Percentiles rank a stretch among this genome's conserved stretches.
Evolutionary conservation across 495 filamentous ascomycete species (phyloP).

Genomic region (Penicillium paradoxum): DNA sequence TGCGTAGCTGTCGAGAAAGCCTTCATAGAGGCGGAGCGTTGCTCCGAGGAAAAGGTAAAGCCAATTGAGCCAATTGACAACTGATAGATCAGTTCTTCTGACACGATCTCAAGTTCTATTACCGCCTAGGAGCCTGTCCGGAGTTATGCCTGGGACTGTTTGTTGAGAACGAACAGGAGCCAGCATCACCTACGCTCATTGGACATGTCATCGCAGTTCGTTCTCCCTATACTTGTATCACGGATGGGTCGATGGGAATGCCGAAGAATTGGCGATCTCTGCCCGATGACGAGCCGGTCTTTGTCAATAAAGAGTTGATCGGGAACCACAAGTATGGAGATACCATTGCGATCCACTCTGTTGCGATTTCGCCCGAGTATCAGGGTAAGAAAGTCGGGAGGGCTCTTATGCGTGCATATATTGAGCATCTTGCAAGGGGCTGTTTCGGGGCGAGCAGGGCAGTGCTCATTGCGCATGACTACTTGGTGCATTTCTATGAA

Average conservation of each 20-base stretch:
- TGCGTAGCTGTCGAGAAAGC: slow-evolving; percentile 19
- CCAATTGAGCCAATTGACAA: neutral
- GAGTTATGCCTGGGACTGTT: slow-evolving; percentile 22
- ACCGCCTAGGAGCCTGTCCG: slow-evolving; percentile 17
- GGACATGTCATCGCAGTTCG: slow-evolving; percentile 20
- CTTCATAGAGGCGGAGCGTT: slow-evolving; percentile 20
- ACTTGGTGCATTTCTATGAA: slow-evolving; percentile 24
- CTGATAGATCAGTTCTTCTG: neutral
- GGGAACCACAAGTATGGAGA: slow-evolving; percentile 19
- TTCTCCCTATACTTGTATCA: slow-evolving; percentile 4
- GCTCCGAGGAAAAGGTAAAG: slow-evolving; percentile 24
- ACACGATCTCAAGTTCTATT: slow-evolving; percentile 12
- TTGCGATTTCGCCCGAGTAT: slow-evolving; percentile 19
- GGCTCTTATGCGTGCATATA: slow-evolving; percentile 17
- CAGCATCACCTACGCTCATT: slow-evolving; percentile 7
- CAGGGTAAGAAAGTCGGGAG: slow-evolving; percentile 21
- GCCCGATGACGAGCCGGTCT: neutral
- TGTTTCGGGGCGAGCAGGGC: neutral
- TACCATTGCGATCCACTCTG: slow-evolving; percentile 23
- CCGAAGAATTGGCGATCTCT: slow-evolving; percentile 17
- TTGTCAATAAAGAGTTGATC: slow-evolving; percentile 9
- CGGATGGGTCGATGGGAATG: slow-evolving; percentile 23
- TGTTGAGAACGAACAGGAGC: slow-evolving; percentile 2
- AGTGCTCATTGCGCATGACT: slow-evolving; percentile 21
- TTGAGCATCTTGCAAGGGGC: slow-evolving; percentile 11